Percentiles rank a stretch among this genome's conserved stretches.
Conservation (phyloP, 768 basidiomycete species). For the Trametes gibbosa region DNA sequence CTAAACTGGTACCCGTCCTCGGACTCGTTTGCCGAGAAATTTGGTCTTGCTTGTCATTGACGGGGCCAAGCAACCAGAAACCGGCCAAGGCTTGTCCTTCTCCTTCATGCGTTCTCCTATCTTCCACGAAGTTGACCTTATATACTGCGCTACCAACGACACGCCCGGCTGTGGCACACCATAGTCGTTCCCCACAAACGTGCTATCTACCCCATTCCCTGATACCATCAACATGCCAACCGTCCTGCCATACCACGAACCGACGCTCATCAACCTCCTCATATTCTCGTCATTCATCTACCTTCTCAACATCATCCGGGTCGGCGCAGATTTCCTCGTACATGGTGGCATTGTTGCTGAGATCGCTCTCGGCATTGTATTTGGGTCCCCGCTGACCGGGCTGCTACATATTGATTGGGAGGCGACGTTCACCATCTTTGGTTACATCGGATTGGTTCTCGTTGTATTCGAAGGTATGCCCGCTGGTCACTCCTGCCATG, state of each 20-base stretch:
- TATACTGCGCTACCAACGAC: not conserved
- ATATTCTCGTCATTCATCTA: slow-evolving; percentile 50
- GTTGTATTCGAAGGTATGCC: slow-evolving; percentile 32
- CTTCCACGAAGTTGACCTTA: not conserved
- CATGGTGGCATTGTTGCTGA: slow-evolving; percentile 52
- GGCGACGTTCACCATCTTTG: slow-evolving; percentile 44
- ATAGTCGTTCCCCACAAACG: not conserved
- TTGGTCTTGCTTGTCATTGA: not conserved
- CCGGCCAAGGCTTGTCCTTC: not conserved
- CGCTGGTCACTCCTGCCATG: slow-evolving; percentile 24
- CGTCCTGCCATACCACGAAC: slow-evolving; percentile 13
- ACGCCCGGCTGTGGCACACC: not conserved
- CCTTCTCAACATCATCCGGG: slow-evolving; percentile 50
- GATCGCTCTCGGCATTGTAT: slow-evolving; percentile 53
- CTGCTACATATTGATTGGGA: slow-evolving; percentile 43
- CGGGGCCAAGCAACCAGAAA: not conserved
- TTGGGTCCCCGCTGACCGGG: slow-evolving; percentile 46
- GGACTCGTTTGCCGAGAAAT: too few species aligned
- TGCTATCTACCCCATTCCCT: not conserved
- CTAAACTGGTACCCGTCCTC: too few species aligned
- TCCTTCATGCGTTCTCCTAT: not conserved
- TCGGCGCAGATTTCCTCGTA: slow-evolving; percentile 37
- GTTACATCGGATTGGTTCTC: slow-evolving; percentile 39
- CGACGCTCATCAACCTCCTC: slow-evolving; percentile 35
- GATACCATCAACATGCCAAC: not conserved